Evolutionary conservation across 1,284 basidiomycete genomes (phyloP).

Genomic region (Somion occarium): DNA sequence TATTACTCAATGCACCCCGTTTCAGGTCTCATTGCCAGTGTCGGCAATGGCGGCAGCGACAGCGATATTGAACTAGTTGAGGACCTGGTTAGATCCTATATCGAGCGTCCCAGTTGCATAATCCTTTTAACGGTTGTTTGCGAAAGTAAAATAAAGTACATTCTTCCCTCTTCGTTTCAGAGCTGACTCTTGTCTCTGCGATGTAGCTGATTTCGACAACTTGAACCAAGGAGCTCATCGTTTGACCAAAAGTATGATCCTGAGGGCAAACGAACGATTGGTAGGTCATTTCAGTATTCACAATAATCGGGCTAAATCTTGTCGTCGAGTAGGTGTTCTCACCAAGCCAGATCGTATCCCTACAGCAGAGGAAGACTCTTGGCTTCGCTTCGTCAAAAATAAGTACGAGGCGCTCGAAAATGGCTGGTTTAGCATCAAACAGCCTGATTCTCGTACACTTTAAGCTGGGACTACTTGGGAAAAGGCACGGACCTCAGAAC

Average conservation of each 20-base stretch:
- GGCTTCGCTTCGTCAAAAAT: constrained; percentile 57
- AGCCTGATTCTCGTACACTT: constrained; percentile 55
- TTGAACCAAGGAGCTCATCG: constrained; percentile 59
- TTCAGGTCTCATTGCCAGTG: constrained; percentile 58
- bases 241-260: constrained; percentile 54
- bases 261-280: constrained; percentile 60
- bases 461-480: constrained; percentile 52
- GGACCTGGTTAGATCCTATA: constrained; percentile 53
- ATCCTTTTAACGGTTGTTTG: constrained; percentile 68
- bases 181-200: background rate
- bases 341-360: constrained; percentile 74
- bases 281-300: constrained; percentile 30
- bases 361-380: constrained; percentile 47
- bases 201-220: constrained; percentile 57
- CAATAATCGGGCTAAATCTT: background rate
- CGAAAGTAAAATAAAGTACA: constrained; percentile 46
- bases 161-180: background rate
- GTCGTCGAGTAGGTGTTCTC: constrained; percentile 51
- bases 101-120: constrained; percentile 57
- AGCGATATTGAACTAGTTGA: constrained; percentile 60
- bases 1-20: background rate
- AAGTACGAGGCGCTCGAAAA: constrained; percentile 50
- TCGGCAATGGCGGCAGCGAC: constrained; percentile 20
- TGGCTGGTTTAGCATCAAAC: constrained; percentile 74
- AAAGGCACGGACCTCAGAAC: constrained; percentile 56